These are phyloP conservation scores for Russula vinacea DNA, from an alignment of 768 basidiomycete genomes.

Conservation along the genomic window DNA sequence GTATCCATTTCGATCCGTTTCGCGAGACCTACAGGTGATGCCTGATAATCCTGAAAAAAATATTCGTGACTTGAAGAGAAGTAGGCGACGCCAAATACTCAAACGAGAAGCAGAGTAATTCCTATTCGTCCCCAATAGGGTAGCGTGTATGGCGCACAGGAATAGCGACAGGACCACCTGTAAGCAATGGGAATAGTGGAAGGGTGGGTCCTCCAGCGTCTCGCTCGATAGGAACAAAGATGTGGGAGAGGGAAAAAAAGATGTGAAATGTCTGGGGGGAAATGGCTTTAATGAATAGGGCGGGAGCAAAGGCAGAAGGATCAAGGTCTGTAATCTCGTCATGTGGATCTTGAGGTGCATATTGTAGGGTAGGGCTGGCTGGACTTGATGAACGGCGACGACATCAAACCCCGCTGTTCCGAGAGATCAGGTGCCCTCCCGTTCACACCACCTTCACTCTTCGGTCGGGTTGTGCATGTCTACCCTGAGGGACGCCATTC, in stretches of 20 bases:
- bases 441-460: slow-evolving; percentile 1
- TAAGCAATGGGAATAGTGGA: not conserved
- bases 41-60: not conserved
- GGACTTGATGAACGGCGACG: slow-evolving; percentile 4
- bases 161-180: not conserved
- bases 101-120: not conserved
- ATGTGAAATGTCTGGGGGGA: slow-evolving; percentile 6
- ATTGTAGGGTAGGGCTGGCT: slow-evolving; percentile 1
- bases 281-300: slow-evolving; percentile 21
- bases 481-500: not conserved
- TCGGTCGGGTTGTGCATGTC: not conserved
- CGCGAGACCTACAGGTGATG: not conserved
- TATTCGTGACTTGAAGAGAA: not conserved
- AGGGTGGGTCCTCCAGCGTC: not conserved
- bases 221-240: slow-evolving; percentile 7
- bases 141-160: not conserved
- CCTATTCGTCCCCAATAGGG: not conserved
- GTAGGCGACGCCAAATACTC: not conserved
- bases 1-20: slow-evolving; percentile 13
- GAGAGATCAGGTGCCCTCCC: slow-evolving; percentile 24
- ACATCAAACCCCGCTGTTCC: slow-evolving; percentile 21
- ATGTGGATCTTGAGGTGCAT: slow-evolving; percentile 20
- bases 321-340: slow-evolving; percentile 17
- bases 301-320: slow-evolving; percentile 22
- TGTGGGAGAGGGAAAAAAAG: slow-evolving; percentile 5